Percentiles rank a stretch among this genome's conserved stretches.
These are phyloP conservation scores for Globisporangium cylindrosporum DNA, from an alignment of 352 stramenopile species.

Conservation along the genomic window DNA sequence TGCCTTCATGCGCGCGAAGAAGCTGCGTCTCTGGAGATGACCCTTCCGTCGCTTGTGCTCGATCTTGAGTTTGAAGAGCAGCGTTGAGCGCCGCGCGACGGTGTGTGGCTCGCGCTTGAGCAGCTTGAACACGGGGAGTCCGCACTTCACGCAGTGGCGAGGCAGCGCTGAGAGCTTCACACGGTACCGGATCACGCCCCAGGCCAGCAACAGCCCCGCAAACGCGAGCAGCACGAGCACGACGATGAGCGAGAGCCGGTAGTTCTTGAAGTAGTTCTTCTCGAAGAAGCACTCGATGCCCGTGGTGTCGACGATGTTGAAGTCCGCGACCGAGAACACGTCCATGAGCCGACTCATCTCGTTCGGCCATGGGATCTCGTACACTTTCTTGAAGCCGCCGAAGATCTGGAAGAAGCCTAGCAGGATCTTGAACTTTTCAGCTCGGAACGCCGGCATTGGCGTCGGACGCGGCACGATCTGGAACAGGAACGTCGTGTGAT, in stretches of 20 bases:
- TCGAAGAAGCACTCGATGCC: conserved; percentile 63
- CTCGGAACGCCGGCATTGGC: conserved; percentile 30
- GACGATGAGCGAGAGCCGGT: conserved; percentile 40
- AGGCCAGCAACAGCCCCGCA: conserved; percentile 33
- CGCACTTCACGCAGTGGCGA: conserved; percentile 57
- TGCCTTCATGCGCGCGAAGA: conserved; percentile 28
- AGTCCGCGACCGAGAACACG: conserved; percentile 63
- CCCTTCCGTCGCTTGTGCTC: conserved; percentile 25
- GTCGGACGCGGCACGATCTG: conserved; percentile 28
- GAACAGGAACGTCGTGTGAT: conserved; percentile 27
- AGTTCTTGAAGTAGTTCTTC: conserved; percentile 66
- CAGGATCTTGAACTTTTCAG: conserved; percentile 81
- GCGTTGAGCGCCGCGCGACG: conserved; percentile 28
- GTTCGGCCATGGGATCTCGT: conserved; percentile 68
- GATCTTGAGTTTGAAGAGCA: conserved; percentile 44
- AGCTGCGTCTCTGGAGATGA: conserved; percentile 16
- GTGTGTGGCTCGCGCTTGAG: conserved; percentile 27
- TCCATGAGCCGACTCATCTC: conserved; percentile 61
- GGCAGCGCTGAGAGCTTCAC: conserved; percentile 52
- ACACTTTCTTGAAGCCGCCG: conserved; percentile 67
- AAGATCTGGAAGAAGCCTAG: conserved; percentile 78
- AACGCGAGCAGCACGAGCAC: conserved; percentile 41
- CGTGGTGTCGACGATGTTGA: conserved; percentile 65
- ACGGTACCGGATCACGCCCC: conserved; percentile 56
- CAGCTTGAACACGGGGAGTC: conserved; percentile 55